Conservation (phyloP, 305 asterid genomes). For the Salvia sclarea region DNA sequence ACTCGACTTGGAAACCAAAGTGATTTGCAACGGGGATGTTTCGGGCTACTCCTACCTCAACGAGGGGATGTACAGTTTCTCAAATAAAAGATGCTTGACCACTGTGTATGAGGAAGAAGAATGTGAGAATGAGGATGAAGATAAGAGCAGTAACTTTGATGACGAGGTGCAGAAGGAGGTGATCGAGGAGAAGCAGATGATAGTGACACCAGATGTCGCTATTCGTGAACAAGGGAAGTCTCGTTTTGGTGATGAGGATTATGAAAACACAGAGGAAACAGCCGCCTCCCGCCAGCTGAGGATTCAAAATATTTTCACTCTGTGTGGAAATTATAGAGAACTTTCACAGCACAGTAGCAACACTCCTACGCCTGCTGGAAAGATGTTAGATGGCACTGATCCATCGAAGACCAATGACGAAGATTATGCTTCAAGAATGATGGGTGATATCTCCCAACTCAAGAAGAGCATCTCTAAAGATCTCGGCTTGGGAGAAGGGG, state of each 20-base stretch:
- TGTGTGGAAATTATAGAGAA: constrained; percentile 70
- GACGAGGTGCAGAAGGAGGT: constrained; percentile 88
- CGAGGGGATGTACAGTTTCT: constrained; percentile 40
- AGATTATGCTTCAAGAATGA: too few relatives aligned
- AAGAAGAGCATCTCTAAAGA: constrained; percentile 30
- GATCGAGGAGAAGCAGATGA: constrained; percentile 66
- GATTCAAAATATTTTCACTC: constrained; percentile 71
- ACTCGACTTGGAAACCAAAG: constrained; percentile 57
- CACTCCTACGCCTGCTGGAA: constrained; percentile 29
- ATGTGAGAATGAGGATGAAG: constrained; percentile 51
- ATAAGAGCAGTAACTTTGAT: constrained; percentile 37
- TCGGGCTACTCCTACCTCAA: constrained; percentile 30
- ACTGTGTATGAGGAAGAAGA: constrained; percentile 92
- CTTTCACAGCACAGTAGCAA: constrained; percentile 42
- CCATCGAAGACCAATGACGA: constrained; percentile 18
- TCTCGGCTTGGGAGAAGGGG: constrained; percentile 27
- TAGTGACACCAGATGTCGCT: constrained; percentile 41
- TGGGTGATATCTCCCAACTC: constrained; percentile 26
- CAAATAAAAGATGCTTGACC: constrained; percentile 52
- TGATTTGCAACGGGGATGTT: constrained; percentile 39
- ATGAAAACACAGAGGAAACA: constrained; percentile 33
- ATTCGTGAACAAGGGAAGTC: constrained; percentile 21
- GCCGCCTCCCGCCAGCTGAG: constrained; percentile 48
- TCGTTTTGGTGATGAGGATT: constrained; percentile 6
- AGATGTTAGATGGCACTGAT: not conserved